Evolutionary conservation across 805 yeast species (phyloP).

Genomic region (Allodekkera sacchari): DNA sequence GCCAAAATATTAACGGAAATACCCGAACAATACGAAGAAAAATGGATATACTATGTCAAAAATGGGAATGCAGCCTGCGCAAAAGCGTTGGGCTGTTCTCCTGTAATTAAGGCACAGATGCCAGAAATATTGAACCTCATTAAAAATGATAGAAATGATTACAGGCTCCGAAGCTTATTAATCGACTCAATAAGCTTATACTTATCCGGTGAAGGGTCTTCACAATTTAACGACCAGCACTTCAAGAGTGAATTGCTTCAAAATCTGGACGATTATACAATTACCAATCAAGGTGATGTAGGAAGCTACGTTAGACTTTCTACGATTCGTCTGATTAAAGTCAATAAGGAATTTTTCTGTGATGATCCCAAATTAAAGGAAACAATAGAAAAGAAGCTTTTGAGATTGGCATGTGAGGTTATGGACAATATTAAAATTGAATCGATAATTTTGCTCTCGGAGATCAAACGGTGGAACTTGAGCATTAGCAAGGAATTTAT

Average conservation of each 20-base stretch:
- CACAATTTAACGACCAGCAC: neutral
- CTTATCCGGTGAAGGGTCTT: neutral
- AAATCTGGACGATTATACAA: slow-evolving; percentile 67
- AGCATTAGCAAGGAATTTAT: slow-evolving; percentile 1
- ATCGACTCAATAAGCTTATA: slow-evolving; percentile 14
- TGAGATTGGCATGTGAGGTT: slow-evolving; percentile 57
- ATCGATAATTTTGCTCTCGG: slow-evolving; percentile 32
- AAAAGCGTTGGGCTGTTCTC: slow-evolving; percentile 25
- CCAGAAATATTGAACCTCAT: slow-evolving; percentile 21
- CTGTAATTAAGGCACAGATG: slow-evolving; percentile 10
- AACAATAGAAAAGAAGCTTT: slow-evolving; percentile 27
- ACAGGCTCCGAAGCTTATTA: slow-evolving; percentile 16
- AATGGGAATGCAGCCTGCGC: slow-evolving; percentile 32
- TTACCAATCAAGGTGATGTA: slow-evolving; percentile 84
- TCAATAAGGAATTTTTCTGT: slow-evolving; percentile 16
- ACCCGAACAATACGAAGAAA: slow-evolving; percentile 14
- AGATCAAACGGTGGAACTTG: slow-evolving; percentile 13
- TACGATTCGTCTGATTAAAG: slow-evolving; percentile 32
- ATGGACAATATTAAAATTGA: slow-evolving; percentile 43
- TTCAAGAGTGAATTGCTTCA: slow-evolving; percentile 15
- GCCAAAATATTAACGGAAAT: slow-evolving; percentile 9
- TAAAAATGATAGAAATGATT: slow-evolving; percentile 21
- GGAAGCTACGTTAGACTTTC: slow-evolving; percentile 64
- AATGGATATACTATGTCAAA: slow-evolving; percentile 30
- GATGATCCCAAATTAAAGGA: slow-evolving; percentile 4